Base-by-base conservation (phyloP, 139 green algal species). In the Spirogloea muscicola region DNA sequence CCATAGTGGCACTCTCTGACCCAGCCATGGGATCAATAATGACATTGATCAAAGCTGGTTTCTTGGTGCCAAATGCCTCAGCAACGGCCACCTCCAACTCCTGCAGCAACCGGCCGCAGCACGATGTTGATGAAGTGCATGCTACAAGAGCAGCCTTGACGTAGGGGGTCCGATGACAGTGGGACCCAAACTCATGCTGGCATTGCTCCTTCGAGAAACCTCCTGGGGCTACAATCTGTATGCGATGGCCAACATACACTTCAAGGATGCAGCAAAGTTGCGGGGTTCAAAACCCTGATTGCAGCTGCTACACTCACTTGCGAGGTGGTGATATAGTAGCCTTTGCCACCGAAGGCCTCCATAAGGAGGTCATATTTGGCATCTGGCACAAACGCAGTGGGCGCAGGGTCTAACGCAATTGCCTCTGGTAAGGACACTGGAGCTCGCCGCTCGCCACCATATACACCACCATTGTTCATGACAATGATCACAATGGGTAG, bases 381-480 rank as follows among this genome's bases (percentile, higher is more conserved):
- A 10, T 76, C 52, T 1, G 68, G 67, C 16, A 91, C 89, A 81
- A 94, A 94, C 9, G 76, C 83, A 4, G 89, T 94, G 37, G 89
- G 89, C 0, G 82, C 42, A 9, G 89, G 89, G 83, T 93, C 89
- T 3, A 49, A 4, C 58, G 10, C 10, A 40, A 29, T 18, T 40
- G 37, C 37, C 25, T 7, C n/a, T 9, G 37, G 27, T 3, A 61
- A 29, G 27, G 58, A 38, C 3, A 40, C 4, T 7, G 36, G 9
- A 4, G 66, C 58, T 0, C 89, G 82, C 2, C 89, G 68, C 73
- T 94, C 89, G 2, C 89, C 89, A 1, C 89, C 89, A 49, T 94
- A 94, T 51, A 94, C 87, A 62, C 89, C 89, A 34, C 77, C 79
- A 64, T 94, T 94, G 85, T 94, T 94, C 55, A 94, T 84, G 1